These are phyloP conservation scores for Trichoderma sp. DNA, from an alignment of 2,329 filamentous ascomycete species.

Conservation along the genomic window DNA sequence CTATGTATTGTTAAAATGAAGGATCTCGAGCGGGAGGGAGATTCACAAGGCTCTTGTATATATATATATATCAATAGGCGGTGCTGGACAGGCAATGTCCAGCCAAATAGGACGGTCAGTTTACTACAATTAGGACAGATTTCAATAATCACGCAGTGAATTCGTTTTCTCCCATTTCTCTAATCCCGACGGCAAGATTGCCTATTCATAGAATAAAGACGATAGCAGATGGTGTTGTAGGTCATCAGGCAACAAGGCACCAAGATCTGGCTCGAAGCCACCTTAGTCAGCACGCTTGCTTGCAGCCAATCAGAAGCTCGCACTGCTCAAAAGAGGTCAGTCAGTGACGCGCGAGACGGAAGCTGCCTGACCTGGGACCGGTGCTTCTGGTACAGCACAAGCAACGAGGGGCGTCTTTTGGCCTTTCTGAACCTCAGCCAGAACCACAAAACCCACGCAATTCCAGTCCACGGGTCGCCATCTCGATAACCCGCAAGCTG, in stretches of 20 bases:
- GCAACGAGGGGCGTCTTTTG: slow-evolving; percentile 14
- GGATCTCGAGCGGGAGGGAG: background rate
- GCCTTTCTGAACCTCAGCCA: slow-evolving; percentile 26
- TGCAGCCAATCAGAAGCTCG: slow-evolving; percentile 17
- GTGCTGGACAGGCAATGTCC: background rate
- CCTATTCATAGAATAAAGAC: background rate
- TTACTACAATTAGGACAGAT: background rate
- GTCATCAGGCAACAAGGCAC: slow-evolving; percentile 17
- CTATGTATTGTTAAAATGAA: background rate
- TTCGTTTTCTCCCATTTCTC: background rate
- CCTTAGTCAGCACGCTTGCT: background rate
- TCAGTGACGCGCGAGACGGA: slow-evolving; percentile 46
- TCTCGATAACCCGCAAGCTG: slow-evolving; percentile 1
- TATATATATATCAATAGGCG: slow-evolving; percentile 11
- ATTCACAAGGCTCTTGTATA: background rate
- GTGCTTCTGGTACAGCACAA: background rate
- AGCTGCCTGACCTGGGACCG: slow-evolving; percentile 45
- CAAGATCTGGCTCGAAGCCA: background rate
- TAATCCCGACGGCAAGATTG: background rate
- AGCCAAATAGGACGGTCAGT: background rate
- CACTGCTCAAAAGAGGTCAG: background rate
- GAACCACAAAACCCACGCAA: background rate
- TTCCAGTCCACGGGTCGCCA: background rate
- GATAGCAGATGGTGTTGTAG: background rate
- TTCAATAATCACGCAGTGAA: background rate